Conservation (phyloP, 208 protist species). For the Trypanosoma rangeli region DNA sequence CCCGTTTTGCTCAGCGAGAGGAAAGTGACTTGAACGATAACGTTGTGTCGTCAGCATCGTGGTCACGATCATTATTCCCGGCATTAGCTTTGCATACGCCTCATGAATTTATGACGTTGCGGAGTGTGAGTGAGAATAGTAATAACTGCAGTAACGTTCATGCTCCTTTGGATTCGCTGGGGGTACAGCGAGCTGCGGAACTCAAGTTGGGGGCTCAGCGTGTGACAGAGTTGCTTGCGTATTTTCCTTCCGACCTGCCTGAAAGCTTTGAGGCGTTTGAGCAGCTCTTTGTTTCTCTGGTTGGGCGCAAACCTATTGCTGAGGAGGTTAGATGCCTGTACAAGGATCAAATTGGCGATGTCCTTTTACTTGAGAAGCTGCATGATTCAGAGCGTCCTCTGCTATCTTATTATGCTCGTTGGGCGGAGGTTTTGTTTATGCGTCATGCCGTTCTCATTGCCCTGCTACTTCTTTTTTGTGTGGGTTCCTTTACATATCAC, state of each 20-base stretch:
- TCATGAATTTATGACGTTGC: neutral
- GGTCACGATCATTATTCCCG: neutral
- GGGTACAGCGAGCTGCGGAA: neutral
- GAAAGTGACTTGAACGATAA: neutral
- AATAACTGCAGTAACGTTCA: neutral
- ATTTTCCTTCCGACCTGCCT: constrained; percentile 2
- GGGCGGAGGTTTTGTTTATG: constrained; percentile 22
- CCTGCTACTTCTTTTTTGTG: constrained; percentile 23
- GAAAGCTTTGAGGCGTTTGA: constrained; percentile 12
- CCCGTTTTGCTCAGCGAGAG: neutral
- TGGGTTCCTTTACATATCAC: constrained; percentile 27
- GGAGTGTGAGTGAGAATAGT: neutral
- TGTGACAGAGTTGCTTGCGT: constrained; percentile 21
- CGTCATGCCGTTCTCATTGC: constrained; percentile 17
- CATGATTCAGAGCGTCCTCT: neutral
- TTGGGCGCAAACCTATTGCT: constrained; percentile 1
- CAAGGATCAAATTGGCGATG: constrained; percentile 9
- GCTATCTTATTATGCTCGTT: constrained; percentile 11
- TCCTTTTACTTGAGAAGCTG: constrained; percentile 19
- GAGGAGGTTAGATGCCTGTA: constrained; percentile 4
- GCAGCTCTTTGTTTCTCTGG: constrained; percentile 9
- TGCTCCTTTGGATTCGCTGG: neutral
- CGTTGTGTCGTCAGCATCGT: neutral
- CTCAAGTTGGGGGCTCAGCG: constrained; percentile 9
- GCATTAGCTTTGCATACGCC: neutral